These are phyloP conservation scores for Coniosporium apollinis DNA, from an alignment of 495 filamentous ascomycete species.

Conservation along the genomic window DNA sequence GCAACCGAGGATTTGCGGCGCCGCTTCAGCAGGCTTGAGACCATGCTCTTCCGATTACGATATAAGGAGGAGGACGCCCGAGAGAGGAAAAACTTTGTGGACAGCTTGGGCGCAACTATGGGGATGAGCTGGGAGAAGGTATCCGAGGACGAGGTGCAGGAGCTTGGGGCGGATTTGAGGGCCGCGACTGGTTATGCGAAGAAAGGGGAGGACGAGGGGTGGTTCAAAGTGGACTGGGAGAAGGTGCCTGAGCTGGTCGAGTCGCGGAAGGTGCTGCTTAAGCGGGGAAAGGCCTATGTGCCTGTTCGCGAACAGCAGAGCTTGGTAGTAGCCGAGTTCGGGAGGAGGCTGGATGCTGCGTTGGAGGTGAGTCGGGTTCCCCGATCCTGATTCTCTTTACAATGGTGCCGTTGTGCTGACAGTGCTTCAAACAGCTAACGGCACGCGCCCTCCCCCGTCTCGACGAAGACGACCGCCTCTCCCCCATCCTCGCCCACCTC, in stretches of 20 bases:
- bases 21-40: slow-evolving; percentile 74
- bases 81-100: slow-evolving; percentile 64
- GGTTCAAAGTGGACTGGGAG: slow-evolving; percentile 94
- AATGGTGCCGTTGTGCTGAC: slow-evolving; percentile 6
- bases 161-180: slow-evolving; percentile 33
- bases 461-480: slow-evolving; percentile 91
- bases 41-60: slow-evolving; percentile 69
- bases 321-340: slow-evolving; percentile 81
- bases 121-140: slow-evolving; percentile 72
- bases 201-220: slow-evolving; percentile 45
- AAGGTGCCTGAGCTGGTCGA: slow-evolving; percentile 83
- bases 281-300: slow-evolving; percentile 77
- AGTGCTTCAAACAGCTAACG: slow-evolving; percentile 42
- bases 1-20: slow-evolving; percentile 81
- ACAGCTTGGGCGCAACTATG: too few species aligned
- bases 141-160: slow-evolving; percentile 52
- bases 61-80: slow-evolving; percentile 50
- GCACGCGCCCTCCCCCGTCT: slow-evolving; percentile 77
- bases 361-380: slow-evolving; percentile 45
- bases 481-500: slow-evolving; percentile 83
- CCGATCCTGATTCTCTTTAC: neutral
- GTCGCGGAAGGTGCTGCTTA: slow-evolving; percentile 55
- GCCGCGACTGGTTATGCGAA: slow-evolving; percentile 36
- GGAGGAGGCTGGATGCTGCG: slow-evolving; percentile 52
- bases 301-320: slow-evolving; percentile 69